A percentile compares a stretch with the other conserved stretches of the same genome.
These are phyloP conservation scores for Termitomyces sp. DNA, from an alignment of 768 basidiomycete species.

Conservation along the genomic window DNA sequence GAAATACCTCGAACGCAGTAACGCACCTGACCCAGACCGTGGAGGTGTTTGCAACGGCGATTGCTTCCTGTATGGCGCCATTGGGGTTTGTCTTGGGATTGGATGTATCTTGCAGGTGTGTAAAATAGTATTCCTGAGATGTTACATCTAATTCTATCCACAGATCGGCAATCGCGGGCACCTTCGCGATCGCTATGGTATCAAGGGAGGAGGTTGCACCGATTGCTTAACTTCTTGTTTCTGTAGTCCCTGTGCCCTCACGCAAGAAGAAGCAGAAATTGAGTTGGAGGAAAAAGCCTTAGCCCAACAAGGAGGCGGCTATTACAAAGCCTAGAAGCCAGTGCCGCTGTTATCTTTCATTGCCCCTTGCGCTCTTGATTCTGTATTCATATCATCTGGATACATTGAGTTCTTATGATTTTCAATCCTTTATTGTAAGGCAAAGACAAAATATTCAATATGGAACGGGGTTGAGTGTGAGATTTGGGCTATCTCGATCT, in stretches of 20 bases:
- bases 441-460: too few relatives aligned
- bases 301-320: constrained; percentile 9
- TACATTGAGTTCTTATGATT: background rate
- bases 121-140: background rate
- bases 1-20: constrained; percentile 23
- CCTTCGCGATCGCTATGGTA: constrained; percentile 29
- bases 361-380: too few relatives aligned
- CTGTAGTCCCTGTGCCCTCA: constrained; percentile 36
- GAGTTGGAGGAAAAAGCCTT: constrained; percentile 28
- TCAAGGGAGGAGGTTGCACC: constrained; percentile 25
- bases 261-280: constrained; percentile 36
- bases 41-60: constrained; percentile 24
- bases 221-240: constrained; percentile 29
- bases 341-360: too few relatives aligned
- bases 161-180: background rate
- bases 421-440: background rate
- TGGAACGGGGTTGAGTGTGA: too few relatives aligned
- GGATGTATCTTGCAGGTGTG: constrained; percentile 24
- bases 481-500: too few relatives aligned
- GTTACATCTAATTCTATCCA: background rate
- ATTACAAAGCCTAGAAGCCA: constrained; percentile 3
- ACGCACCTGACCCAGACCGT: constrained; percentile 27
- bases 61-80: constrained; percentile 20
- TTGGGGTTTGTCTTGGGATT: background rate
- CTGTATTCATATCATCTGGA: too few relatives aligned